phyloP scores from a whole-genome alignment of 75 land plant genomes.

The Pinus albicaulis region DNA sequence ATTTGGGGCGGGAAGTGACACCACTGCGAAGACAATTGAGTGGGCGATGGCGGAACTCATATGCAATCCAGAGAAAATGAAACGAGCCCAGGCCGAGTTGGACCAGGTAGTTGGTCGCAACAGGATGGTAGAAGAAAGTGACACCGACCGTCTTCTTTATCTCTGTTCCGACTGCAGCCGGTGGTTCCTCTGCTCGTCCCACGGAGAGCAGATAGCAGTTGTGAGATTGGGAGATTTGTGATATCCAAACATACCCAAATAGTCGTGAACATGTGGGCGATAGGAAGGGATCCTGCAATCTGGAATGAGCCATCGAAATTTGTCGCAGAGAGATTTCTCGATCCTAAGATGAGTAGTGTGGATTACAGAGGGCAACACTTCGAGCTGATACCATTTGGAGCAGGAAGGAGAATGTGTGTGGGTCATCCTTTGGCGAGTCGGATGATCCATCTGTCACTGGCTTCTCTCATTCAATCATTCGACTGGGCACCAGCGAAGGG shows the following conservation, averaged over 20 bases:
- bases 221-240: constrained; percentile 41
- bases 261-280: constrained; percentile 68
- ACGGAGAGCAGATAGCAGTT: constrained; percentile 41
- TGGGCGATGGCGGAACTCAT: constrained; percentile 66
- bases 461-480: constrained; percentile 49
- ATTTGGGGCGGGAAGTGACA: constrained; percentile 57
- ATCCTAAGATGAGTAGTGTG: constrained; percentile 18
- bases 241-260: constrained; percentile 55
- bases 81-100: constrained; percentile 37
- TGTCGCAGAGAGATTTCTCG: constrained; percentile 64
- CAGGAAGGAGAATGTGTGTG: constrained; percentile 55
- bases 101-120: constrained; percentile 39
- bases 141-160: constrained; percentile 35
- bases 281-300: constrained; percentile 46
- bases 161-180: constrained; percentile 43
- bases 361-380: constrained; percentile 54
- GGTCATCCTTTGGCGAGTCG: constrained; percentile 36
- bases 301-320: constrained; percentile 65
- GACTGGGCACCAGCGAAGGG: constrained; percentile 19
- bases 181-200: constrained; percentile 59
- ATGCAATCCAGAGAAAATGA: constrained; percentile 29
- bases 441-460: constrained; percentile 25
- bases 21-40: constrained; percentile 51
- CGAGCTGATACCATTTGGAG: constrained; percentile 48
- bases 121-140: constrained; percentile 34